These are phyloP conservation scores for Epicoccum nigrum DNA, from an alignment of 2,329 filamentous ascomycete species.

Conservation along the genomic window DNA sequence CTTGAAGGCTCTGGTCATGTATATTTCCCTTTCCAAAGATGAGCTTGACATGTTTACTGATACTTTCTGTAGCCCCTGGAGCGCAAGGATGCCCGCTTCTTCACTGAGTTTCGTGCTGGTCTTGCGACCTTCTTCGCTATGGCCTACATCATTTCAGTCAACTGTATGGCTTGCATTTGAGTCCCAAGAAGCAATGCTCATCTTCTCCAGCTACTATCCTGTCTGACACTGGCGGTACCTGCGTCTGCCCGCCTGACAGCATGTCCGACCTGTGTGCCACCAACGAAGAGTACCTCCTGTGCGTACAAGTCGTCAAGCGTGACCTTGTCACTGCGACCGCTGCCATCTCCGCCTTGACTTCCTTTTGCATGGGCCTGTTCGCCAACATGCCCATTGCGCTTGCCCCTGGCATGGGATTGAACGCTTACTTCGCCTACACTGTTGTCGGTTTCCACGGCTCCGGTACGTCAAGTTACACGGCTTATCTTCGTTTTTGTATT, in stretches of 20 bases:
- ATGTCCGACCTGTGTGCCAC: slow-evolving; percentile 58
- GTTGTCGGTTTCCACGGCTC: slow-evolving; percentile 79
- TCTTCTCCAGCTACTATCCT: slow-evolving; percentile 62
- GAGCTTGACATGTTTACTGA: slow-evolving; percentile 23
- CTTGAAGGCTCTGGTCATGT: slow-evolving; percentile 84
- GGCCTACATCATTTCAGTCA: slow-evolving; percentile 67
- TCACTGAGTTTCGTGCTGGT: slow-evolving; percentile 83
- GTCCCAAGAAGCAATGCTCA: slow-evolving; percentile 12
- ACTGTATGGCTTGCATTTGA: slow-evolving; percentile 54
- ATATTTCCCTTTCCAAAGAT: slow-evolving; percentile 49
- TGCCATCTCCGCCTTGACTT: slow-evolving; percentile 77
- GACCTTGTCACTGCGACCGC: slow-evolving; percentile 86
- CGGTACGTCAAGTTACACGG: slow-evolving; percentile 51
- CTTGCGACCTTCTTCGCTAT: slow-evolving; percentile 68
- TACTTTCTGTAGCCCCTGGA: slow-evolving; percentile 62
- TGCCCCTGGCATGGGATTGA: slow-evolving; percentile 79
- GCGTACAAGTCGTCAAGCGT: slow-evolving; percentile 67
- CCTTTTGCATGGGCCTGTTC: slow-evolving; percentile 83
- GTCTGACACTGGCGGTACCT: slow-evolving; percentile 74
- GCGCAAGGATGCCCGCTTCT: slow-evolving; percentile 76
- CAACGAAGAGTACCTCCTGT: slow-evolving; percentile 68
- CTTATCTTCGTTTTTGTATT: slow-evolving; percentile 25
- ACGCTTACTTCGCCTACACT: slow-evolving; percentile 85
- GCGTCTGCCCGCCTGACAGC: slow-evolving; percentile 65
- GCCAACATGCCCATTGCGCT: slow-evolving; percentile 80